Evolutionary conservation across 345 rosid species (phyloP), one percentile per base, ranked within the genome.

Genomic region (Melaleuca quinquenervia): DNA sequence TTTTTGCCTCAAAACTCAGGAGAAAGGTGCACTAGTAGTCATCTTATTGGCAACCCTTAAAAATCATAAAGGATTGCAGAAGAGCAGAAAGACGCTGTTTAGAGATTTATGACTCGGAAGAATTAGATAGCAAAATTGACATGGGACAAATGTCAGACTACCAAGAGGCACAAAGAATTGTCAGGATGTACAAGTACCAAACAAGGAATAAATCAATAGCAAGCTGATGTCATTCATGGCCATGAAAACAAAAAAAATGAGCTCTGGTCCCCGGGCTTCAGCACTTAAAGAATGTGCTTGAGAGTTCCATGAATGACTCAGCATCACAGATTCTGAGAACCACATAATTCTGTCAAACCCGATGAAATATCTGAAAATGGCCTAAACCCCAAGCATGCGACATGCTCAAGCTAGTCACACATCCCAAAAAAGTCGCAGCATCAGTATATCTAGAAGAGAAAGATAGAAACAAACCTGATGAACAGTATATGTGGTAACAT

Each of bases 401-500:
- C 74, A 84, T 26, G 29, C 64, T 56, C 74, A 36, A 84, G 48
- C 54, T 41, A 60, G 52, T n/a, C 26, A 29, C 62, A 27, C 6
- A 2, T 52, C 55, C 55, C 21, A 41, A 52, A 52, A 13, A 82
- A n/a, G 48, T 27, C n/a, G 52, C 60, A 55, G 36, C 54, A 12
- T 26, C 5, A 26, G 82, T 41, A 76, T 18, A 76, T 41, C 13
- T 41, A 36, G 6, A 45, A 49, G 26, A 53, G 13, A 21, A 50
- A 84, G 50, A 21, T 32, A 50, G 27, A 52, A 53, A 49, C 89
- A 84, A 86, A 98, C 99, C 99, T 98, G 96, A 89, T 98, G 98
- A 62, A 98, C 96, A 0, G 96, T 94, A 85, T 94, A 94, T 1
- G 95, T 94, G 52, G 93, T 88, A 53, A 98, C 91, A 91, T 94